These are phyloP conservation scores for Hypoxylon fuscum DNA, from an alignment of 495 filamentous ascomycete genomes.

Conservation along the genomic window DNA sequence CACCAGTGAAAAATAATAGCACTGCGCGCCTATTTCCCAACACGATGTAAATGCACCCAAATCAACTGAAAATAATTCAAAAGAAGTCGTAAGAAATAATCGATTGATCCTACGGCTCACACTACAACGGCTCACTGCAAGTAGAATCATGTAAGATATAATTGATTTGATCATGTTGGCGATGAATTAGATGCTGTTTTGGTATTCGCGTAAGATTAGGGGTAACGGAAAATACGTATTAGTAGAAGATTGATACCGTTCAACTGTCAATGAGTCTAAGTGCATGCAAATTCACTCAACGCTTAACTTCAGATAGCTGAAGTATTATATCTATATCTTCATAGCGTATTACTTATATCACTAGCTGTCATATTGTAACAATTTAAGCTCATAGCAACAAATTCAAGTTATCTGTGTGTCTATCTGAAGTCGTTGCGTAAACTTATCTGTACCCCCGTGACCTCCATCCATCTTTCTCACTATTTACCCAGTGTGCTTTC, in stretches of 20 bases:
- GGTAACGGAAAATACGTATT: no score
- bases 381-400: background rate
- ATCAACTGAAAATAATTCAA: background rate
- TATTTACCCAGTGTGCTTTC: background rate
- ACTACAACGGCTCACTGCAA: background rate
- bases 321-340: no score
- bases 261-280: background rate
- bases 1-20: no score
- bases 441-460: background rate
- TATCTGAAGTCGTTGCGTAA: background rate
- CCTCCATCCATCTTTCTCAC: no score
- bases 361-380: constrained; percentile 45
- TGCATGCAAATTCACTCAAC: background rate
- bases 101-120: background rate
- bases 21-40: background rate
- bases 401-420: background rate
- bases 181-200: background rate
- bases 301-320: no score
- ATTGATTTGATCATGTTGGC: background rate
- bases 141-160: background rate
- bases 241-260: no score
- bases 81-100: background rate
- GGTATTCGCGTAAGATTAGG: no score
- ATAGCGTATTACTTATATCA: no score
- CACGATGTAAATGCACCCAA: background rate